These are phyloP conservation scores for Linderniella brevidens DNA, from an alignment of 257 asterid species.

Conservation along the genomic window DNA sequence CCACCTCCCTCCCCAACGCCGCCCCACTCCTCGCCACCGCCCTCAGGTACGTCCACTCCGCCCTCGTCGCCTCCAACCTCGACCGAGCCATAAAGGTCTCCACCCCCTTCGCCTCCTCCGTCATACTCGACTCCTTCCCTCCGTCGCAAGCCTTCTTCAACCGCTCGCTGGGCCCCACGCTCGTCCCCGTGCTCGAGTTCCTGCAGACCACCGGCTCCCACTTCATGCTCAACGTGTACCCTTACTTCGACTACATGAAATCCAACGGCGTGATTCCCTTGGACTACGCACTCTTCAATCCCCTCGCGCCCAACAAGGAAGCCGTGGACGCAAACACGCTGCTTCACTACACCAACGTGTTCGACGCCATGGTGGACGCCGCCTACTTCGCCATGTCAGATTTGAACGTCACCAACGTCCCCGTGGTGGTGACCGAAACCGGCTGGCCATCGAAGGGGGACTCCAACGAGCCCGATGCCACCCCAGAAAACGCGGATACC, in stretches of 20 bases:
- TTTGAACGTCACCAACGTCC: constrained; percentile 69
- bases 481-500: constrained; percentile 61
- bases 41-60: constrained; percentile 56
- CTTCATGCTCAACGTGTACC: constrained; percentile 67
- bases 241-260: constrained; percentile 53
- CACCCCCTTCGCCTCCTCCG: constrained; percentile 56
- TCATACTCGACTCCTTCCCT: constrained; percentile 64
- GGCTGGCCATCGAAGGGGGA: constrained; percentile 96
- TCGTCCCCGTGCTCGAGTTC: constrained; percentile 48
- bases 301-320: constrained; percentile 64
- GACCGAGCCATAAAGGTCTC: constrained; percentile 59
- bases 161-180: constrained; percentile 37
- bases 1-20: constrained; percentile 45
- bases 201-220: constrained; percentile 48
- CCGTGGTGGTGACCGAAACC: constrained; percentile 62
- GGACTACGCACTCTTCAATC: constrained; percentile 71
- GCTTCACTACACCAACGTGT: constrained; percentile 66
- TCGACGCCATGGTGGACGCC: constrained; percentile 83
- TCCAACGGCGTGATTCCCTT: constrained; percentile 67
- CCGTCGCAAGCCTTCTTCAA: constrained; percentile 74
- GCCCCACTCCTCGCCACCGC: constrained; percentile 47
- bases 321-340: constrained; percentile 83
- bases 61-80: constrained; percentile 65
- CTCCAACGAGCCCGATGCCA: constrained; percentile 66
- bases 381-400: constrained; percentile 72